Percentiles rank a stretch among this genome's conserved stretches.
Evolutionary conservation across 345 rosid species (phyloP).

Genomic region (Microthlaspi erraticum): DNA sequence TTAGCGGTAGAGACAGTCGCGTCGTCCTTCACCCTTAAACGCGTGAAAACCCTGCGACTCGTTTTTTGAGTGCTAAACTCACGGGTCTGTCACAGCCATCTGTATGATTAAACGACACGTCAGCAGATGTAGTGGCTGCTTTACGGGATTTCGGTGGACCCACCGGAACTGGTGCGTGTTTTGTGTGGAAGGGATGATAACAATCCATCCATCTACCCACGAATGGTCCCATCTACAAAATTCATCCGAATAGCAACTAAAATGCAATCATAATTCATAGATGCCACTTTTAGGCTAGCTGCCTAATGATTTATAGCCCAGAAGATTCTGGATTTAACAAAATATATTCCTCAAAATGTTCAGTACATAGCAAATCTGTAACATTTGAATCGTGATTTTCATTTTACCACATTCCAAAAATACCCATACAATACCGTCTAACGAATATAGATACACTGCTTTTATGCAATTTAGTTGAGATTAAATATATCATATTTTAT

Average conservation of each 20-base stretch:
- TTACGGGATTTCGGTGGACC: slow-evolving; percentile 33
- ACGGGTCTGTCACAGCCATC: slow-evolving; percentile 18
- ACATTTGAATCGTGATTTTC: no score
- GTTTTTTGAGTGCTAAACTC: slow-evolving; percentile 13
- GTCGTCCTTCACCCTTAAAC: slow-evolving; percentile 30
- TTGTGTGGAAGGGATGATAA: slow-evolving; percentile 24
- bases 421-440: no score
- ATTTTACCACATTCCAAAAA: no score
- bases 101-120: slow-evolving; percentile 28
- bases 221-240: neutral
- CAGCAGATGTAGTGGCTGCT: slow-evolving; percentile 37
- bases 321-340: no score
- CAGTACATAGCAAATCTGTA: no score
- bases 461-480: slow-evolving; percentile 10
- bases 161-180: slow-evolving; percentile 28
- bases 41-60: slow-evolving; percentile 40
- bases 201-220: slow-evolving; percentile 21
- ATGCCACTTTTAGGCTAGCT: neutral
- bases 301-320: no score
- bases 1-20: neutral
- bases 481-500: neutral
- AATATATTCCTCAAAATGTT: no score
- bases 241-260: no score
- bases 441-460: neutral
- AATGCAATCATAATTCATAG: neutral